These are phyloP conservation scores for Camellia oleifera DNA, from an alignment of 179 eudicot genomes.

Conservation along the genomic window DNA sequence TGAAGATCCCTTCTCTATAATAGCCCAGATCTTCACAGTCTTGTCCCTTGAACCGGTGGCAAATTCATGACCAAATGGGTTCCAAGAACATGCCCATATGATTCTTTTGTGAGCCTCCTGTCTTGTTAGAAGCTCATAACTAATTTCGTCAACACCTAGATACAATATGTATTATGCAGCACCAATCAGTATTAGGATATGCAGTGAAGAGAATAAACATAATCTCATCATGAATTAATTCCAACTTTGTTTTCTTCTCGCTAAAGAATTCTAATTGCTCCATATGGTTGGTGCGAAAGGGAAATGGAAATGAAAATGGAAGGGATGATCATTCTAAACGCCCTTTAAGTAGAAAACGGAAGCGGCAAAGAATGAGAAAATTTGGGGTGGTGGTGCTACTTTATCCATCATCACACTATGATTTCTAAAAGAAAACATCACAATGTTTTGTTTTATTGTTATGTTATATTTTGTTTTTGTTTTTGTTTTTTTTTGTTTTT, in stretches of 20 bases:
- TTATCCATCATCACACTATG: background rate
- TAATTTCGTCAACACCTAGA: slow-evolving; percentile 48
- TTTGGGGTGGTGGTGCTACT: background rate
- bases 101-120: slow-evolving; percentile 95
- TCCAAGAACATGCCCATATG: slow-evolving; percentile 97
- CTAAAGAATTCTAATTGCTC: background rate
- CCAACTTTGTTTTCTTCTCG: background rate
- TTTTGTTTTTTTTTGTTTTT: no score
- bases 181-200: background rate
- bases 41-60: slow-evolving; percentile 97
- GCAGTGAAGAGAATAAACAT: background rate
- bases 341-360: background rate
- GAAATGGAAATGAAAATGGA: background rate
- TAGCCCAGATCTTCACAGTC: slow-evolving; percentile 76
- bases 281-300: background rate
- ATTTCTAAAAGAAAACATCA: background rate
- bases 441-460: background rate
- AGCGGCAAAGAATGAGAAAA: background rate
- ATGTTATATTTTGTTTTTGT: no score
- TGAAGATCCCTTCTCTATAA: slow-evolving; percentile 46
- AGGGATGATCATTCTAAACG: background rate
- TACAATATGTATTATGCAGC: background rate
- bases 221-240: background rate
- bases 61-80: slow-evolving; percentile 73
- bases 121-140: slow-evolving; percentile 51